Evolutionary conservation across 495 filamentous ascomycete species (phyloP), one percentile per base, ranked within the genome.

Genomic region (Cercophora sp.): DNA sequence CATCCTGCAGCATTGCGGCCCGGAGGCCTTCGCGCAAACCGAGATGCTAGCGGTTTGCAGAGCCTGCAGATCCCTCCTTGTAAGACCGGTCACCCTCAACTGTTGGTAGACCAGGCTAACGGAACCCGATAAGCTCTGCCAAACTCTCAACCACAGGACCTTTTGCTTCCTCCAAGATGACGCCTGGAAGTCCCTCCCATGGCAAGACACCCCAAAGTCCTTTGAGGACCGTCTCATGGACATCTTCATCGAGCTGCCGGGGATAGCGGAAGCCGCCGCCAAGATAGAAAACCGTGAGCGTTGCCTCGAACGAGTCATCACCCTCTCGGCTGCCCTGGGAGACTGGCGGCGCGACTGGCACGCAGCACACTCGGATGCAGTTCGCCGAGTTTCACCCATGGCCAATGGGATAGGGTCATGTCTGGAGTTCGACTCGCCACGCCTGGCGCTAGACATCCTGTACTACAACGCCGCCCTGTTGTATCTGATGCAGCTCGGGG

Each of bases 211-310:
- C 1, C 52, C 44, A 18, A 55, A 49, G 26, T 45, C 37, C 8
- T 48, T 55, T 20, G 52, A 55, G 27, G 52, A 55, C 15, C 44
- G 52, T 11, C 44, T 55, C 8, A 43, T 48, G 44, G 52, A 55
- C 35, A 42, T 55, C 15, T 27, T 55, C 8, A 26, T 55, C 20
- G 35, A 55, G 8, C n/a, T 49, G 1, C 44, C 52, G 13, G 52
- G 52, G 1, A 19, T 55, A 4, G 43, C 52, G 24, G 44, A 55
- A 29, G 35, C 22, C 26, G 10, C 42, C 8, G 37, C 19, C 20
- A 5, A 1, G 8, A 13, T 32, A 2, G 31, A 26, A 10, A n/a
- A 5, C 5, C 11, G 2, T 5, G 19, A 6, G 16, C 22, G 10
- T 6, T 32, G 16, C n/a, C 29, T 5, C 5, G 46, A 9, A 10